Base-by-base conservation (phyloP, 768 basidiomycete species). In the Cystobasidium onofrii region DNA sequence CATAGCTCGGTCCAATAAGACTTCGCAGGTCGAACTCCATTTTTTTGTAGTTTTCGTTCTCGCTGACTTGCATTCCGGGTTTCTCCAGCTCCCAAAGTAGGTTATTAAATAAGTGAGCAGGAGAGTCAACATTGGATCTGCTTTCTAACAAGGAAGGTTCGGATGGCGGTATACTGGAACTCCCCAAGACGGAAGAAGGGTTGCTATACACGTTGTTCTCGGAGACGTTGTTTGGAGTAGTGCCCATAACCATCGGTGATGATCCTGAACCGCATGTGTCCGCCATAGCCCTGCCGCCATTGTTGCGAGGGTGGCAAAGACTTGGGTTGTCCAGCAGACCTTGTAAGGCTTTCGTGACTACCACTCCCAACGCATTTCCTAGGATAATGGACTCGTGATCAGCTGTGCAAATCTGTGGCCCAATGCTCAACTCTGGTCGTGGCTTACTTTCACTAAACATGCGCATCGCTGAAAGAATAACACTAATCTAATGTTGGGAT, bases 71-170 rank as follows among this genome's bases (percentile, higher is more conserved):
- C 18, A 71, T 29, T 29, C 54, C 69, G 15, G 69, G 54, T 36
- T 71, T 54, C 33, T 71, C 69, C 20, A 71, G 69, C 18, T 71
- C 69, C 69, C 69, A 71, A 4, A 71, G 29, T 23, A 71, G 69
- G 29, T 55, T 44, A 34, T 25, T 54, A 54, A 71, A 71, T 4
- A n/a, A 2, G 6, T 34, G 27, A 23, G 43, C 63, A 23, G 44
- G 36, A 46, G 39, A 29, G 15, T 60, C 57, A 29, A 60, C 57
- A 20, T 27, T 60, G 29, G 27, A 27, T 12, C 57, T 29, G 27
- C 46, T 50, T 50, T 50, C 46, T 3, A n/a, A n/a, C 3, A 15
- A 4, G 4, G 57, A 34, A 29, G 57, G 57, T 13, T 60, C 33
- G 20, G 57, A 60, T 29, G 57, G 10, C 6, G 57, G 23, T 12